Percentiles rank a stretch among this genome's conserved stretches.
Conservation (phyloP, 345 rosid species). For the Physaria fendleri region DNA sequence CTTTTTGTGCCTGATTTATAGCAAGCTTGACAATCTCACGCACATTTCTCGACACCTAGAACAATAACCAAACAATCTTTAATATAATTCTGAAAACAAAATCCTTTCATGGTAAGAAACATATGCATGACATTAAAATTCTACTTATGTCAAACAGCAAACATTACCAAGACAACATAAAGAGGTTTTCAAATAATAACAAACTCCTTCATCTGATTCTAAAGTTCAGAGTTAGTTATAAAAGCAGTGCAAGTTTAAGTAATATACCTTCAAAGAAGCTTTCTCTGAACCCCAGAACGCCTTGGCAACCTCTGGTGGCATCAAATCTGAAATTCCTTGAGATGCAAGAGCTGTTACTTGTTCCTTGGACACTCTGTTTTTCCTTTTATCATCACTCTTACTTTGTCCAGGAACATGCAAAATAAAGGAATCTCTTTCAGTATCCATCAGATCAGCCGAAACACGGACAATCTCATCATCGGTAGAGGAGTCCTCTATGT, state of each 20-base stretch:
- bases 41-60: slow-evolving; percentile 70
- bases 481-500: slow-evolving; percentile 51
- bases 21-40: slow-evolving; percentile 86
- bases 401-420: slow-evolving; percentile 54
- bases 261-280: slow-evolving; percentile 73
- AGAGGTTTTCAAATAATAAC: not conserved
- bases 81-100: too few species aligned
- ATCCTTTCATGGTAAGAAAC: too few species aligned
- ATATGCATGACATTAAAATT: too few species aligned
- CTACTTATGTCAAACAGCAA: too few species aligned
- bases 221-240: not conserved
- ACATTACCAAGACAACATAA: not conserved
- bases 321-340: slow-evolving; percentile 77
- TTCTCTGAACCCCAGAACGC: slow-evolving; percentile 71
- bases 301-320: slow-evolving; percentile 89
- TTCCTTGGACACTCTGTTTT: slow-evolving; percentile 44
- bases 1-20: slow-evolving; percentile 66
- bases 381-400: slow-evolving; percentile 34
- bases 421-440: slow-evolving; percentile 71
- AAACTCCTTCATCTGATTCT: not conserved
- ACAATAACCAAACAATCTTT: slow-evolving; percentile 7
- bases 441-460: slow-evolving; percentile 59
- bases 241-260: not conserved
- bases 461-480: slow-evolving; percentile 71
- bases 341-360: slow-evolving; percentile 76